Evolutionary conservation across 208 protist species (phyloP).

Genomic region (Strigomonas culicis): DNA sequence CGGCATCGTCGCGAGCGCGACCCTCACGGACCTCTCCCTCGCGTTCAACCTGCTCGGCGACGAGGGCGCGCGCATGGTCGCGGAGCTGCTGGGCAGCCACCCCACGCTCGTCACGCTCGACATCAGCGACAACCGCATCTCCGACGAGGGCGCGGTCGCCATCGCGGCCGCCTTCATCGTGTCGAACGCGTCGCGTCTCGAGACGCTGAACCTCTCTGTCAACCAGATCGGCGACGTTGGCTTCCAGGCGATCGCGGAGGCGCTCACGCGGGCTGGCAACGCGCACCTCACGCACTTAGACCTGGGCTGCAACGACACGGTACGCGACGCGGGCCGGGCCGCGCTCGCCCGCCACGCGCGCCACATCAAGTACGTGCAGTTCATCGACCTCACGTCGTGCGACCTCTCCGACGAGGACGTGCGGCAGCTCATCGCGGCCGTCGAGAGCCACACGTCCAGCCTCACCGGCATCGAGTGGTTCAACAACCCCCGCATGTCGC

Average conservation of each 20-base stretch:
- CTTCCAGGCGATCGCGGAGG: constrained; percentile 66
- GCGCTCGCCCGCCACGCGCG: constrained; percentile 39
- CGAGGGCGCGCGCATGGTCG: constrained; percentile 45
- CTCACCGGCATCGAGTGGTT: constrained; percentile 70
- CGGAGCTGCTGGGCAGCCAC: constrained; percentile 45
- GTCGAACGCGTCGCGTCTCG: constrained; percentile 32
- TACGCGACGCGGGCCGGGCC: constrained; percentile 46
- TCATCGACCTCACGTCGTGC: constrained; percentile 74
- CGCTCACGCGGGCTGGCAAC: constrained; percentile 53
- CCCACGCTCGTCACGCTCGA: constrained; percentile 53
- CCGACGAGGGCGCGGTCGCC: constrained; percentile 57
- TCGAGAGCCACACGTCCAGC: constrained; percentile 36
- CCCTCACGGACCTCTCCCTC: constrained; percentile 55
- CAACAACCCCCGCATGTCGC: constrained; percentile 77
- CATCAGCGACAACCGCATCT: constrained; percentile 82
- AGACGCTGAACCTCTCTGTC: constrained; percentile 69
- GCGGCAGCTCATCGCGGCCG: constrained; percentile 34
- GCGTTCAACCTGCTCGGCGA: constrained; percentile 81
- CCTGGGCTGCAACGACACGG: constrained; percentile 63
- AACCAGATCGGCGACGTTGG: constrained; percentile 77
- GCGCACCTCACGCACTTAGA: constrained; percentile 47
- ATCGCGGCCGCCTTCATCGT: constrained; percentile 62
- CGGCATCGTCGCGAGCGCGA: constrained; percentile 45
- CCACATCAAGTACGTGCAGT: constrained; percentile 39
- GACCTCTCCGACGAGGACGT: constrained; percentile 69